Base-by-base conservation (phyloP, 1,284 basidiomycete species). In the Kwoniella shivajii region DNA sequence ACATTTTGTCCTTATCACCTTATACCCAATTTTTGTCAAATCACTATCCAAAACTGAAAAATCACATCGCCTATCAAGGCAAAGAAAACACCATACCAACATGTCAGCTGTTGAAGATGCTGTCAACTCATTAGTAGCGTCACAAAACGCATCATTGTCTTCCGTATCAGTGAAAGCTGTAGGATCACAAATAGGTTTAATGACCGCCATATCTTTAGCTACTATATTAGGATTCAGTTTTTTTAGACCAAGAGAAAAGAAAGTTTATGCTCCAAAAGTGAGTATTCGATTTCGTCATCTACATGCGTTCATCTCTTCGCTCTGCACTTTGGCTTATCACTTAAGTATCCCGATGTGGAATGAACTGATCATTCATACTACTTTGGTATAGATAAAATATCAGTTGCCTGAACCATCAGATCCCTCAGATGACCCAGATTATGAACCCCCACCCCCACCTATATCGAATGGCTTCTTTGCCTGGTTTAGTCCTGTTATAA, bases 401-500 rank as follows among this genome's bases (percentile, higher is more conserved):
- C 89, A 92, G 78, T 69, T 69, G 16, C 65, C 67, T 16, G 37
- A 59, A 46, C 68, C 71, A 14, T 47, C 43, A 1, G 51, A 69
- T 38, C 64, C 68, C 0, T 46, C 54, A 10, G 71, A 75, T 38
- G 71, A 77, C 55, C 66, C 67, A 16, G 73, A 74, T 47, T 75
- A 74, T 53, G 69, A 72, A 47, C 64, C 73, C 16, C 76, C 76
- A n/a, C 73, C 74, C 14, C 74, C 72, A 13, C 83, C 84, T 38
- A 88, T 93, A 72, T 88, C 87, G 55, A 86, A 89, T 74, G 87
- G 88, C 2, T 78, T 92, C 54, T 85, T 90, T 46, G 89, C 89
- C 52, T 95, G 94, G 95, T 80, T 98, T 1, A 86, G 87, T 22
- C 94, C 95, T 2, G 84, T 98, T 20, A 70, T 92, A 48, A 84